Conservation (phyloP, 371 early-diverging fungal genomes). For the Nematocida sp. region DNA sequence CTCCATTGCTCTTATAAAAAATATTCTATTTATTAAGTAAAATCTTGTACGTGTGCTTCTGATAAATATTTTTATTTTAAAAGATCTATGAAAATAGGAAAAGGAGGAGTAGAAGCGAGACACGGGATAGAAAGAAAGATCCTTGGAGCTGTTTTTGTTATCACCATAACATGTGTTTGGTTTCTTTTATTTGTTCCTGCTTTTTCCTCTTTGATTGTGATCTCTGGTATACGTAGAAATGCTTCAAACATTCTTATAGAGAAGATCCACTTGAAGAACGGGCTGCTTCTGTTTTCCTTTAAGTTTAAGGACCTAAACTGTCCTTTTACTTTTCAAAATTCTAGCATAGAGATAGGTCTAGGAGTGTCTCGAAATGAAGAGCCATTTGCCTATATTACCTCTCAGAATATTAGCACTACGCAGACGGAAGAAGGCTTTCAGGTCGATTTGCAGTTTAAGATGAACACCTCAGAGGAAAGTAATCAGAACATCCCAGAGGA, state of each 20-base stretch:
- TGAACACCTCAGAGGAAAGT: background rate
- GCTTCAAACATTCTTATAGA: conserved; percentile 3
- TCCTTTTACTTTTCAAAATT: conserved; percentile 6
- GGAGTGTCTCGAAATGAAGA: conserved; percentile 31
- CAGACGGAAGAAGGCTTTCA: background rate
- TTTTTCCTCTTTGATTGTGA: conserved; percentile 20
- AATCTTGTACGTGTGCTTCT: background rate
- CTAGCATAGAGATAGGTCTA: conserved; percentile 32
- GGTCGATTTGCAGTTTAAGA: background rate
- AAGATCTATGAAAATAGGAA: conserved; percentile 48
- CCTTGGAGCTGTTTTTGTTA: conserved; percentile 24
- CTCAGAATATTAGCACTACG: background rate
- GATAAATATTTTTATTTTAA: conserved; percentile 23
- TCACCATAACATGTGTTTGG: conserved; percentile 14
- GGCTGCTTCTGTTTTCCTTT: background rate
- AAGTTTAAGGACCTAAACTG: background rate
- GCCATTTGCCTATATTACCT: conserved; percentile 10
- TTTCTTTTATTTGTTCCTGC: conserved; percentile 34
- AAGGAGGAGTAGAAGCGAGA: conserved; percentile 36
- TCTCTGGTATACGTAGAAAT: conserved; percentile 32
- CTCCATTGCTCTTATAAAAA: background rate
- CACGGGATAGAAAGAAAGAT: conserved; percentile 44
- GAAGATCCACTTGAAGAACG: background rate
- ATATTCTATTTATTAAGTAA: background rate
- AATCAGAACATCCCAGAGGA: background rate